A percentile compares a stretch with the other conserved stretches of the same genome.
These are phyloP conservation scores for Nyssa sinensis DNA, from an alignment of 148 eudicot species.

Conservation along the genomic window DNA sequence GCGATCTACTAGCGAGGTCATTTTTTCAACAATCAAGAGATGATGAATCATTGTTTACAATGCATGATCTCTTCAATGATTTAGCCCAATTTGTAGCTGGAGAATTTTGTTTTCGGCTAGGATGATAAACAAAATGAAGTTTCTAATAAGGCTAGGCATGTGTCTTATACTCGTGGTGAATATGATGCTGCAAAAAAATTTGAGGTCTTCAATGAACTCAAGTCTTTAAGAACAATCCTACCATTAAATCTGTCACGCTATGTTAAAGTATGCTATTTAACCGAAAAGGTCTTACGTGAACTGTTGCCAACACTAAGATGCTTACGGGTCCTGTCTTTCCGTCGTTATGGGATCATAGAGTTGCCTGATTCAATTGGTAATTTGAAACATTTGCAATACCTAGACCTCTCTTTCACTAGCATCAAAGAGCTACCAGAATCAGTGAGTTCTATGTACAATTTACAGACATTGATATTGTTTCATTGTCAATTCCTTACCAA, in stretches of 20 bases:
- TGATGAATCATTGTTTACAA: not conserved
- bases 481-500: not conserved
- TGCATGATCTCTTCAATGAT: conserved; percentile 7
- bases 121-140: not conserved
- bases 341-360: not conserved
- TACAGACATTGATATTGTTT: not conserved
- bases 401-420: conserved; percentile 14
- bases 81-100: conserved; percentile 3
- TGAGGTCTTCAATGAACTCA: not conserved
- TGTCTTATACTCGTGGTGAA: not conserved
- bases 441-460: conserved; percentile 15
- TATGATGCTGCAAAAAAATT: not conserved
- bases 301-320: not conserved
- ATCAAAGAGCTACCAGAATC: conserved; percentile 12
- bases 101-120: not conserved
- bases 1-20: not conserved
- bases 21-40: not conserved
- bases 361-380: not conserved
- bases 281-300: not conserved
- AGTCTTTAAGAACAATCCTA: not conserved
- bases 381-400: conserved; percentile 17
- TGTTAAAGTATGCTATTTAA: too few relatives aligned
- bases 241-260: not conserved
- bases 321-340: not conserved
- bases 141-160: not conserved